Percentiles rank a stretch among this genome's conserved stretches.
Evolutionary conservation across 495 filamentous ascomycete genomes (phyloP).

Genomic region (Aspergillus indologenus): DNA sequence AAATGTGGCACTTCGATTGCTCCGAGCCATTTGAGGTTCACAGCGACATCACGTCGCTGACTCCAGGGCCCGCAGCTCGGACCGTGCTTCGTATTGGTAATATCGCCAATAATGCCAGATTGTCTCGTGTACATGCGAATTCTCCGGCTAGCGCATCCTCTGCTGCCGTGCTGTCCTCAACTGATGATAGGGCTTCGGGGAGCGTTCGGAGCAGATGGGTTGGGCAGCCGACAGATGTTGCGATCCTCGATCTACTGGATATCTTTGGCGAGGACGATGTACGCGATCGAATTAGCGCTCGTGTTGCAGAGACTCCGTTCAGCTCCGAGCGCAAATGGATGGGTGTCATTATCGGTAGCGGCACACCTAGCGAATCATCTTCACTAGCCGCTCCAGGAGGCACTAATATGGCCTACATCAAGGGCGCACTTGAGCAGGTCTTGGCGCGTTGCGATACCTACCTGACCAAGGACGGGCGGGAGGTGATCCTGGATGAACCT

Average conservation of each 20-base stretch:
- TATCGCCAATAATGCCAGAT: constrained; percentile 90
- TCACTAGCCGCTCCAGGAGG: constrained; percentile 29
- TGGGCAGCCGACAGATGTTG: constrained; percentile 95
- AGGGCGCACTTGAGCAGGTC: constrained; percentile 88
- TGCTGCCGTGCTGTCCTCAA: constrained; percentile 74
- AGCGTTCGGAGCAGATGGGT: constrained; percentile 83
- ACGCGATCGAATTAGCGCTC: constrained; percentile 73
- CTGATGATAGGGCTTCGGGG: constrained; percentile 58
- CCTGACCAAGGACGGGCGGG: constrained; percentile 79
- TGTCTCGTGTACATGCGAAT: constrained; percentile 59
- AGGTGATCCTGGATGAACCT: constrained; percentile 78
- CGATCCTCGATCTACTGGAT: constrained; percentile 88
- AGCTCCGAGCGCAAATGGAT: constrained; percentile 99
- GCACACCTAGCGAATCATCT: constrained; percentile 34
- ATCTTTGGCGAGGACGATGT: constrained; percentile 86
- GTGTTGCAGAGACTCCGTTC: constrained; percentile 84
- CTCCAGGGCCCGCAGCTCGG: constrained; percentile 67
- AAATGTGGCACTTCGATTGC: constrained; percentile 89
- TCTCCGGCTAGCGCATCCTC: constrained; percentile 65
- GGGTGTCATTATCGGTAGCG: constrained; percentile 78
- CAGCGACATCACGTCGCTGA: constrained; percentile 60
- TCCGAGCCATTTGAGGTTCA: constrained; percentile 68
- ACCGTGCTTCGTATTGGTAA: constrained; percentile 88
- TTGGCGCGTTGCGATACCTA: constrained; percentile 87
- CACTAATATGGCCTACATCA: constrained; percentile 81